phyloP scores from a whole-genome alignment of 805 yeast species.

The Grigorovia transvaalensis region DNA sequence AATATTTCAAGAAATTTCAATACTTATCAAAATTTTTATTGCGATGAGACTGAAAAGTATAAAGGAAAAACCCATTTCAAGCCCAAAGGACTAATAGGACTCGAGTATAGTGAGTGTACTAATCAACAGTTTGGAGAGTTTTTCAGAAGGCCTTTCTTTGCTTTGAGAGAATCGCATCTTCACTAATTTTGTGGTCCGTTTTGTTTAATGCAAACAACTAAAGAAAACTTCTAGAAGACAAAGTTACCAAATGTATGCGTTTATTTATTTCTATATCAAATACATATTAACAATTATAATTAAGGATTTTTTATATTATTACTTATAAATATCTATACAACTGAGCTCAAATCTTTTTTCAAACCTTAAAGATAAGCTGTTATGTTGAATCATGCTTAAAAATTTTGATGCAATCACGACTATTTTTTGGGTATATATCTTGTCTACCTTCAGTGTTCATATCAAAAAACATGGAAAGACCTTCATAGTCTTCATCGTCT shows the following conservation, averaged over 20 bases:
- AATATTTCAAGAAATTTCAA: neutral
- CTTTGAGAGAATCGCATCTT: too few relatives aligned
- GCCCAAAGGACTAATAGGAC: too few relatives aligned
- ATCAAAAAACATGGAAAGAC: slow-evolving; percentile 1
- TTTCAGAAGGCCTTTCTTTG: too few relatives aligned
- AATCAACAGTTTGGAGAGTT: too few relatives aligned
- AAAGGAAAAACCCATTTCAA: neutral
- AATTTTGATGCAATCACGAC: neutral
- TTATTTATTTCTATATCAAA: too few relatives aligned
- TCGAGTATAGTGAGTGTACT: too few relatives aligned
- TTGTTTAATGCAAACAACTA: too few relatives aligned
- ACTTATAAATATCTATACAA: neutral
- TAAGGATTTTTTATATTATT: too few relatives aligned
- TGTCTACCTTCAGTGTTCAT: slow-evolving; percentile 5
- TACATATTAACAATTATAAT: too few relatives aligned
- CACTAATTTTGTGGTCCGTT: too few relatives aligned
- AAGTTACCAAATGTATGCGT: too few relatives aligned
- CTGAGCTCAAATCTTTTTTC: neutral
- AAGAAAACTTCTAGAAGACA: too few relatives aligned
- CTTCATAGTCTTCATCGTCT: neutral
- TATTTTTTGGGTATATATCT: slow-evolving; percentile 2
- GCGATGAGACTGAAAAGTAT: neutral
- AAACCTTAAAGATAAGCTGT: neutral
- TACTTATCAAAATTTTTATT: neutral
- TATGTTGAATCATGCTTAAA: slow-evolving; percentile 1